Evolutionary conservation across 2,329 filamentous ascomycete species (phyloP), one percentile per base, ranked within the genome.

Genomic region (Nigrospora sphaerica): DNA sequence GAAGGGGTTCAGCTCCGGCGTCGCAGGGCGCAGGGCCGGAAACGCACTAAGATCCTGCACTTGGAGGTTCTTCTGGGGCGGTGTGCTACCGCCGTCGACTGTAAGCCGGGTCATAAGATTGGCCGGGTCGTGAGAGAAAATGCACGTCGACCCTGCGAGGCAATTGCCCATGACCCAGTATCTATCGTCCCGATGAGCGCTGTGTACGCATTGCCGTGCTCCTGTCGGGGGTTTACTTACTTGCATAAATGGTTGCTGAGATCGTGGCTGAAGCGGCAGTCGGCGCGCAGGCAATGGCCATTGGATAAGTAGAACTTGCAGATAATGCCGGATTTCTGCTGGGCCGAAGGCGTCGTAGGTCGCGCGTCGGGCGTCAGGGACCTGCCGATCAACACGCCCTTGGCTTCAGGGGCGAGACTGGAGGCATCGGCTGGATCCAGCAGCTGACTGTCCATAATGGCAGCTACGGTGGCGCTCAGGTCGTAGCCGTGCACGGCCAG

Each of bases 131-230:
- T 98, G 93, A 13, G 92, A 97, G 70, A 98, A 98, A 49, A 95
- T 88, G 65, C 93, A 98, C 3, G 89, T 91, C 47, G 90, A 85
- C 33, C 93, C 92, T 17, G 93, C 93, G 32, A 98, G 77, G 62
- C 93, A 98, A 59, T 92, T 96, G 2, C 93, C 93, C 70, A 89
- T 89, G 45, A 98, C 78, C 88, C 91, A 98, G 64, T 97, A 97
- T 63, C 88, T 93, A 58, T 28, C 16, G 19, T 45, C 28, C 34
- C 44, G 35, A 38, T 45, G 45, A 46, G 53, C 88, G 95, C 65
- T 95, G 95, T 62, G 85, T 88, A 55, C 39, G 52, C 17, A 48
- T 41, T 28, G 4, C 28, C 14, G 12, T 12, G 40, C 10, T 19
- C 19, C 45, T 16, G 12, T 5, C 16, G 28, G 33, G 42, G 42